Evolutionary conservation across 2,329 filamentous ascomycete genomes (phyloP).

Genomic region (Fusarium sp.): DNA sequence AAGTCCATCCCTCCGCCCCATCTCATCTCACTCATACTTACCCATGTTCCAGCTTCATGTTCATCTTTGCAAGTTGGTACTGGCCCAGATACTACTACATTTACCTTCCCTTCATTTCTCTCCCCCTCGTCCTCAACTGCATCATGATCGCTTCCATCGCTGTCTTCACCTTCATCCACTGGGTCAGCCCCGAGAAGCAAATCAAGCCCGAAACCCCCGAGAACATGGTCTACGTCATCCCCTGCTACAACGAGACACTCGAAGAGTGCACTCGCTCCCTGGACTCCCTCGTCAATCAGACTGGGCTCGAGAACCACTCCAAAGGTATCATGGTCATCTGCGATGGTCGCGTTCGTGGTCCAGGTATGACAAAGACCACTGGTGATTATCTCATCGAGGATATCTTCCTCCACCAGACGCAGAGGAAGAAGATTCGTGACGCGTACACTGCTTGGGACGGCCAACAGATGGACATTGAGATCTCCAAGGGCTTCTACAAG

Average conservation of each 20-base stretch:
- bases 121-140: background rate
- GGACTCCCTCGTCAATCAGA: background rate
- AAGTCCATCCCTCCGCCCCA: background rate
- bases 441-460: background rate
- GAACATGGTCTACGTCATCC: background rate
- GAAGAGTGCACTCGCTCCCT: background rate
- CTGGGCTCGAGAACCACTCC: background rate
- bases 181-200: background rate
- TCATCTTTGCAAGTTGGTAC: background rate
- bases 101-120: background rate
- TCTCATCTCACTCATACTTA: fast-evolving
- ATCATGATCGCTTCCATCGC: background rate
- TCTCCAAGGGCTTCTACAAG: background rate
- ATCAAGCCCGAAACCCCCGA: background rate
- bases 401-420: background rate
- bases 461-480: background rate
- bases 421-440: background rate
- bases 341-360: background rate
- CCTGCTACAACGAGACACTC: background rate
- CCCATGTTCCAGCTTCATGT: background rate
- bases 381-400: background rate
- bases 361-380: background rate
- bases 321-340: background rate
- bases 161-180: background rate
- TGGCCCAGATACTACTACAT: background rate